Evolutionary conservation across 306 rosid genomes (phyloP), one percentile per base, ranked within the genome.

Genomic region (Prunus dulcis): DNA sequence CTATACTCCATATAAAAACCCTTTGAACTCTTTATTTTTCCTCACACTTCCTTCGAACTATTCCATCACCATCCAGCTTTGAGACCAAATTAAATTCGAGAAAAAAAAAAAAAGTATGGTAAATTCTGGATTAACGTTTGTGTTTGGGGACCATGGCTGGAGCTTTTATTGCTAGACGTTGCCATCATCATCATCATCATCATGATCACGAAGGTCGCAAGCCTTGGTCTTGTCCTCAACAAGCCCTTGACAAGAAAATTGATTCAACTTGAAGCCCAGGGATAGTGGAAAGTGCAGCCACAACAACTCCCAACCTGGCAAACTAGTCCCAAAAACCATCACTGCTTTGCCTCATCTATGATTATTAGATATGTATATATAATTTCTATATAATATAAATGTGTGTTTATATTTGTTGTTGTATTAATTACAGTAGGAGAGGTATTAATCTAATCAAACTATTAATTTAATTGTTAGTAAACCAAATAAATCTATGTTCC

Each of bases 131-230:
- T 0, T 46, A 12, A 72, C 70, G 4, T 88, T 86, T 58, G 84
- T 76, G 41, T 1, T 9, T 84, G 52, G 89, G 92, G 52, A 32
- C 92, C 79, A 80, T 88, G 82, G 80, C 62, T 78, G 87, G 89
- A 68, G 15, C 61, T 53, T 0, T 78, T 25, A 3, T 82, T 12
- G 63, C 73, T 34, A 53, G 84, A 67, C 60, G 65, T 23, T 60
- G 17, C 38, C 38, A 76, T 3, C 81, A 60, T 34, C 73, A 5
- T 34, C 73, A 5, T 30, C 32, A 32, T 34, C 32, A 12, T 67
- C 57, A 69, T 12, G 19, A 27, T 72, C 83, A 65, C 3, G 74
- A 77, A 22, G 74, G 28, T 58, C 76, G 57, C 45, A 41, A 25
- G 12, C 61, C 32, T 5, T 4, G 78, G 74, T 10, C 67, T 73